Percentiles rank a stretch among this genome's conserved stretches.
phyloP scores from a whole-genome alignment of 345 rosid genomes.

The Barbarea vulgaris region DNA sequence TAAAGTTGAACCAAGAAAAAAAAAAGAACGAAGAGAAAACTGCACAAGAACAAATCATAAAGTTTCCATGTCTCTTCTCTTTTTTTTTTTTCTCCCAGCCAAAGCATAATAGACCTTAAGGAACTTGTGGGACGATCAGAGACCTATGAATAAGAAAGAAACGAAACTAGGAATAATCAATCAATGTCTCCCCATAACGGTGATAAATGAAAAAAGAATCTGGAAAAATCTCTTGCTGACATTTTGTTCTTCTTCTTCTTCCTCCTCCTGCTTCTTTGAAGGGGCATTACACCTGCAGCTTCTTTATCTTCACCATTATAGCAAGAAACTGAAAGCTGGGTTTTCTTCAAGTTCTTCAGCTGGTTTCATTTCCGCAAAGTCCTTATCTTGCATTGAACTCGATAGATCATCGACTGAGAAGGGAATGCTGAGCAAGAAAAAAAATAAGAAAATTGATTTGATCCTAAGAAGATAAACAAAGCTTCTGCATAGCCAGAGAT shows the following conservation, averaged over 20 bases:
- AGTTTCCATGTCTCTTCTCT: not conserved
- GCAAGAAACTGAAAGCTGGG: slow-evolving; percentile 86
- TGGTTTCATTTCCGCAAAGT: slow-evolving; percentile 75
- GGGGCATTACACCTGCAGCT: slow-evolving; percentile 13
- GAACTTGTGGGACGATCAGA: slow-evolving; percentile 15
- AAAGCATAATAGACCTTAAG: not conserved
- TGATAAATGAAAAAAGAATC: slow-evolving; percentile 5
- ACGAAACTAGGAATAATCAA: slow-evolving; percentile 11
- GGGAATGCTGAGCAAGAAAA: slow-evolving; percentile 62
- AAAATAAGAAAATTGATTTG: not conserved
- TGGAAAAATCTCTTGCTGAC: slow-evolving; percentile 10
- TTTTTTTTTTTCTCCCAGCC: slow-evolving; percentile 13
- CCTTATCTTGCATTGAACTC: slow-evolving; percentile 78
- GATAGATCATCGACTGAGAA: slow-evolving; percentile 90
- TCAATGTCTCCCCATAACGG: not conserved
- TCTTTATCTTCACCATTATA: slow-evolving; percentile 32
- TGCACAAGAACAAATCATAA: slow-evolving; percentile 30
- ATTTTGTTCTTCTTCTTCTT: slow-evolving; percentile 20
- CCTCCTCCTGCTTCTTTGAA: not conserved
- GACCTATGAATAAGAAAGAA: slow-evolving; percentile 16
- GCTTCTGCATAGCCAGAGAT: slow-evolving; percentile 7
- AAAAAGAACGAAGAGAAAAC: not conserved
- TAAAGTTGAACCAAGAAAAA: slow-evolving; percentile 8
- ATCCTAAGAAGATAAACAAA: slow-evolving; percentile 9
- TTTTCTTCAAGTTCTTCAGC: slow-evolving; percentile 84